These are phyloP conservation scores for Tephrocybe rancida DNA, from an alignment of 768 basidiomycete genomes.

Conservation along the genomic window DNA sequence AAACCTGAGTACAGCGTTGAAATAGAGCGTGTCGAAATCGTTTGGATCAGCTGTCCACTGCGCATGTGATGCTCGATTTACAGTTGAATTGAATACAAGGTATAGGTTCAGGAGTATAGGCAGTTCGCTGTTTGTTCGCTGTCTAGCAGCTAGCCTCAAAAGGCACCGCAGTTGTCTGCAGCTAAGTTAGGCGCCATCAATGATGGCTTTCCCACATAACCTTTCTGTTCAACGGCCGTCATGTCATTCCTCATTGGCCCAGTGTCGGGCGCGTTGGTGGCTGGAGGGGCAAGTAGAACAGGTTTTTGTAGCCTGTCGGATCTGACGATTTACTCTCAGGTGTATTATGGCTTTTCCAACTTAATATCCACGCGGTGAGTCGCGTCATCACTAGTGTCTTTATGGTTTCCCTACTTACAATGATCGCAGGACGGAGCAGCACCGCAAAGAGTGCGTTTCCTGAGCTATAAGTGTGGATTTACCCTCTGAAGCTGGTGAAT, in stretches of 20 bases:
- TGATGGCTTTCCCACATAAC: conserved; percentile 12
- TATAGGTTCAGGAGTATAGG: too few relatives aligned
- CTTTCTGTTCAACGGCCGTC: conserved; percentile 7
- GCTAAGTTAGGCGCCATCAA: too few relatives aligned
- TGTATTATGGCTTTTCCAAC: conserved; percentile 74
- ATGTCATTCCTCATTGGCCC: conserved; percentile 69
- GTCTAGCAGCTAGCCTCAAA: too few relatives aligned
- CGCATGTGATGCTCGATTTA: too few relatives aligned
- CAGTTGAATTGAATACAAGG: not conserved
- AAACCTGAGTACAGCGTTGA: too few relatives aligned
- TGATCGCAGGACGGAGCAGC: conserved; percentile 51
- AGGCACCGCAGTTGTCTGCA: too few relatives aligned
- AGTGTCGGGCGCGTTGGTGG: conserved; percentile 69
- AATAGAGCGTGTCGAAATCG: too few relatives aligned
- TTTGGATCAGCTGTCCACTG: too few relatives aligned
- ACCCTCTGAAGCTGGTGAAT: not conserved
- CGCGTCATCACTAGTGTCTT: not conserved
- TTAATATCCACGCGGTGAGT: conserved; percentile 59
- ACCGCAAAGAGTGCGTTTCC: conserved; percentile 52
- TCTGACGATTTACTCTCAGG: conserved; percentile 30
- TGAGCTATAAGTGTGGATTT: not conserved
- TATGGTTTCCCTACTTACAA: conserved; percentile 2
- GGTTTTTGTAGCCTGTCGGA: not conserved
- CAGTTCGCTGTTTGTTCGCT: too few relatives aligned
- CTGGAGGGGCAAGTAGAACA: conserved; percentile 56